These are phyloP conservation scores for Kuraishia floccosa DNA, from an alignment of 805 yeast species.

Conservation along the genomic window DNA sequence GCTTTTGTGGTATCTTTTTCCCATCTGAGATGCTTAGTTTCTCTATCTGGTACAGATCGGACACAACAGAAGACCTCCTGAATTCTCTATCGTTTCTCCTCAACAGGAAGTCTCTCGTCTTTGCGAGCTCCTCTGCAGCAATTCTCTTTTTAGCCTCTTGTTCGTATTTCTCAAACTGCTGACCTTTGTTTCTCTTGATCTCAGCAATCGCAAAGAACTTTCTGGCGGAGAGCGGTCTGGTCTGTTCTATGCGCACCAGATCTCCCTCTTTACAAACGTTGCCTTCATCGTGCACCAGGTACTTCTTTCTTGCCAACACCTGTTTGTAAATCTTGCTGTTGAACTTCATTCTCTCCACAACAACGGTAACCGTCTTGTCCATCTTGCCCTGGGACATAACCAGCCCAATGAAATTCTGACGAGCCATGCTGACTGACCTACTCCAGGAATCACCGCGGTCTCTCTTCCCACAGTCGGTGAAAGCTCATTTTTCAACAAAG, in stretches of 20 bases:
- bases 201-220: constrained; percentile 90
- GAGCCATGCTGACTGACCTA: constrained; percentile 61
- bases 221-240: constrained; percentile 73
- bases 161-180: constrained; percentile 76
- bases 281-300: constrained; percentile 88
- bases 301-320: constrained; percentile 68
- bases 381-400: constrained; percentile 94
- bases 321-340: constrained; percentile 67
- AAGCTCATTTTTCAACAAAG: no score
- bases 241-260: constrained; percentile 83
- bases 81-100: constrained; percentile 23
- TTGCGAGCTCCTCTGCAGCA: constrained; percentile 48
- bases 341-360: constrained; percentile 69
- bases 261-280: constrained; percentile 91
- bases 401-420: constrained; percentile 84
- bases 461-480: no score
- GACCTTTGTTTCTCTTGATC: constrained; percentile 80
- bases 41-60: constrained; percentile 15
- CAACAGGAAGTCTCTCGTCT: constrained; percentile 40
- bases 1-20: constrained; percentile 12
- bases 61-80: constrained; percentile 13
- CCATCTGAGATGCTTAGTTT: constrained; percentile 6
- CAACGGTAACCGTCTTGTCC: constrained; percentile 90
- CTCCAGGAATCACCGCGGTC: no score
- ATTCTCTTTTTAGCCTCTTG: constrained; percentile 61